phyloP scores from a whole-genome alignment of 805 yeast genomes.

The Starmerella vaccinii region DNA sequence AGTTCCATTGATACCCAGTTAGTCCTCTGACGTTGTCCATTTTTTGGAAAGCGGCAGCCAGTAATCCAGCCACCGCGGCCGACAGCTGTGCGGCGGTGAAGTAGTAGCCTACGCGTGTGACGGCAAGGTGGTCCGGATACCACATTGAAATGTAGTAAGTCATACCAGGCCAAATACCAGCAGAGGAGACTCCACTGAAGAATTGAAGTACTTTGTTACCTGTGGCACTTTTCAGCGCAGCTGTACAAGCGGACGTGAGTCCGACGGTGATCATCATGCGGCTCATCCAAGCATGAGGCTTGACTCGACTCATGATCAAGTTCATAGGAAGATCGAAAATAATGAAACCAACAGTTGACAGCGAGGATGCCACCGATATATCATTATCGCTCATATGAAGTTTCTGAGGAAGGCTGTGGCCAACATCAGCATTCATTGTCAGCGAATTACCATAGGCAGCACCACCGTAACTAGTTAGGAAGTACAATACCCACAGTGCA shows the following conservation, averaged over 20 bases:
- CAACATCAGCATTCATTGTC: constrained; percentile 58
- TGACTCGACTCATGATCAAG: constrained; percentile 65
- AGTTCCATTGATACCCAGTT: constrained; percentile 84
- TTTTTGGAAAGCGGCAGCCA: constrained; percentile 77
- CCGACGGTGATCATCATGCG: constrained; percentile 73
- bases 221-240: constrained; percentile 43
- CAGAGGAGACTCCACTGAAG: constrained; percentile 65
- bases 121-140: constrained; percentile 71
- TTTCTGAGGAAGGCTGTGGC: constrained; percentile 50
- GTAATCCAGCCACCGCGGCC: constrained; percentile 77
- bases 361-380: constrained; percentile 64
- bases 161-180: constrained; percentile 89
- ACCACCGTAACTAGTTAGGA: constrained; percentile 67
- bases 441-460: constrained; percentile 68
- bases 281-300: constrained; percentile 78
- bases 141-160: constrained; percentile 71
- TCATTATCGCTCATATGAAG: constrained; percentile 46
- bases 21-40: constrained; percentile 65
- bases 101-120: constrained; percentile 75
- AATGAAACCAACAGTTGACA: constrained; percentile 73
- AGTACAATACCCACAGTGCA: constrained; percentile 70
- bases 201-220: constrained; percentile 66
- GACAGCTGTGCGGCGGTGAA: constrained; percentile 88
- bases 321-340: constrained; percentile 85
- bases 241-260: constrained; percentile 62